Evolutionary conservation across 2,329 filamentous ascomycete genomes (phyloP), one percentile per base, ranked within the genome.

Genomic region (Ophiostoma sp.): DNA sequence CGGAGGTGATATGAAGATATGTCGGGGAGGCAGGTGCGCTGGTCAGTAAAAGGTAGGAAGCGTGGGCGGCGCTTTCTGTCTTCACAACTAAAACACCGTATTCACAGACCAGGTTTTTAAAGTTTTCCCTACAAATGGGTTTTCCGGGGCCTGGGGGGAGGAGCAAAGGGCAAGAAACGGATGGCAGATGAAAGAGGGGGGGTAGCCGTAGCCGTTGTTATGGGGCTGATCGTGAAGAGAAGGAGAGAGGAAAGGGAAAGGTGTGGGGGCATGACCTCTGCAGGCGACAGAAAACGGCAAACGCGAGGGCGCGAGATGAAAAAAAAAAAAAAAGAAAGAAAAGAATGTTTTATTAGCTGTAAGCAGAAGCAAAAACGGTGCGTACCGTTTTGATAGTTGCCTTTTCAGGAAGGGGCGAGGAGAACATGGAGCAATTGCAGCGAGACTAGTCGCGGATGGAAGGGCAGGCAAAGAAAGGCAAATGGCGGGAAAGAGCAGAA

Each of bases 1-100:
- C 65, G 68, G 68, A 67, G 60, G 49, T 66, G 65, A 69, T 45
- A 60, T 69, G 68, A 64, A 64, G 65, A 69, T 66, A 69, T 67
- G 41, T 64, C 49, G 49, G n/a, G 47, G 49, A 55, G 49, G 60
- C 60, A 63, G 12, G 67, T 64, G 65, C 63, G 64, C 16, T 47
- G 62, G 65, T 14, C 36, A 40, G 49, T 49, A 14, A 8, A 63
- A 42, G 6, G 38, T 40, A 63, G 16, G 58, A 62, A 9, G 42
- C 36, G 62, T 38, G 49, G 67, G 41, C 63, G 27, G 64, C 45
- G 67, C n/a, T 38, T 55, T 36, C 64, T 27, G 55, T 68, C 41
- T 36, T 40, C 9, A 60, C 8, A 41, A 40, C 58, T 58, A n/a
- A n/a, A n/a, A 58, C 18, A 27, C n/a, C n/a, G n/a, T 38, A 58